Evolutionary conservation across 192 early-diverging fungal genomes (phyloP), one percentile per base, ranked within the genome.

Genomic region (Helicostylum pulchrum): DNA sequence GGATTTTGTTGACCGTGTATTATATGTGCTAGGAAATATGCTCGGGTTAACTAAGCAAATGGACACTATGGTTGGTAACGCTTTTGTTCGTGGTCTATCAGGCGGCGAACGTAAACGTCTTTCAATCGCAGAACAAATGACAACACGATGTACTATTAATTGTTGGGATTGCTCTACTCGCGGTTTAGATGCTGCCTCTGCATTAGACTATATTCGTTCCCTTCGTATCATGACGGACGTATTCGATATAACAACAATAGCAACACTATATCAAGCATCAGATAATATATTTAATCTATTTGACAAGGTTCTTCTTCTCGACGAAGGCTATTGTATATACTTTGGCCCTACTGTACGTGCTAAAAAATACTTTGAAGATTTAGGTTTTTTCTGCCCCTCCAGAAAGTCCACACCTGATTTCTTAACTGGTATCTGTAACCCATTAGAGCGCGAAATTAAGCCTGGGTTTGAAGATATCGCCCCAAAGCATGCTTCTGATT

Each of bases 121-220:
- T 39, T 87, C 85, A 8, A 91, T 89, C 62, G 87, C 88, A 15
- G 88, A 90, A 73, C 88, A 90, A 70, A 85, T 90, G 62, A 86
- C 86, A 11, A 80, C 81, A 17, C 74, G 77, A 23, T 74, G 80
- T 17, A 67, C 84, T 14, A 75, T 85, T 54, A 80, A 81, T 50
- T 67, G 83, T 17, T 85, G 83, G 83, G 87, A 85, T 51, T 78
- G 77, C 51, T 80, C 77, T 56, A 88, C 88, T 14, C 79, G 82
- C 31, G 92, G 92, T 44, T 78, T 94, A 49, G 92, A 94, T 76
- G 86, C 89, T n/a, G 88, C 88, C 54, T 89, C 87, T 1, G 89
- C 92, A 31, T 75, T 94, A n/a, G 91, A 93, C 62, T 93, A 90
- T 58, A 83, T 87, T 30, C 79, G 84, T 43, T 87, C 82, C 7